These are phyloP conservation scores for Lasiosphaeris hirsuta DNA, from an alignment of 495 filamentous ascomycete species.

Conservation along the genomic window DNA sequence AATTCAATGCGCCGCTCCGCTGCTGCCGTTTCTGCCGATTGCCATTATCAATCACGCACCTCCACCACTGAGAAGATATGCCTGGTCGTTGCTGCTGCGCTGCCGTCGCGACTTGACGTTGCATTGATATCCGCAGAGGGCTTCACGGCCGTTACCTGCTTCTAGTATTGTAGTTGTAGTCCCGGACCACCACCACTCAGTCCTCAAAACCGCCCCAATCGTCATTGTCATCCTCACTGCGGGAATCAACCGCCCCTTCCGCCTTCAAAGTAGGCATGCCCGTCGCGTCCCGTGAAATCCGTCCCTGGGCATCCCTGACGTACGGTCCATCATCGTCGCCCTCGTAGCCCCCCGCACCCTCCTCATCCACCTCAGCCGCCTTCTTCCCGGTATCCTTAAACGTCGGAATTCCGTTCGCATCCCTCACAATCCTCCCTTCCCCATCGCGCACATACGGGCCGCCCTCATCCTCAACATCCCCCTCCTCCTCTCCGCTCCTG, in stretches of 20 bases:
- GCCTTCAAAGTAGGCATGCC: conserved; percentile 40
- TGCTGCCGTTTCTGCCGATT: too few species aligned
- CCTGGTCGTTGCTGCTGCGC: too few species aligned
- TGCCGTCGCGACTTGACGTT: too few species aligned
- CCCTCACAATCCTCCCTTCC: conserved; percentile 37
- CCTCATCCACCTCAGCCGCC: conserved; percentile 19
- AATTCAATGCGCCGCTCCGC: too few species aligned
- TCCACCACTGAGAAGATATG: too few species aligned
- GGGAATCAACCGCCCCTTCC: conserved; percentile 2
- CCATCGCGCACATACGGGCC: conserved; percentile 39
- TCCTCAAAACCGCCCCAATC: conserved; percentile 52
- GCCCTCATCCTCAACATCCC: conserved; percentile 18
- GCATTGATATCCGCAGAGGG: too few species aligned
- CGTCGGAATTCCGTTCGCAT: conserved; percentile 37
- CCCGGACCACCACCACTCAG: conserved; percentile 16
- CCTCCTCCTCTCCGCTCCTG: conserved; percentile 27
- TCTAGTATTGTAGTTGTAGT: too few species aligned
- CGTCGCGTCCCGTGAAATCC: conserved; percentile 32
- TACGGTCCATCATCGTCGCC: conserved; percentile 28
- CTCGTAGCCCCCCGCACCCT: conserved; percentile 23
- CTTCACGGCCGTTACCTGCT: too few species aligned
- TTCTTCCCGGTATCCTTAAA: conserved; percentile 31
- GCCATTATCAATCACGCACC: too few species aligned
- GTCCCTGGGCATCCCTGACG: conserved; percentile 25
- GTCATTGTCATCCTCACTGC: conserved; percentile 21